Evolutionary conservation across 1,284 basidiomycete genomes (phyloP).

Genomic region (Ustilago curta): DNA sequence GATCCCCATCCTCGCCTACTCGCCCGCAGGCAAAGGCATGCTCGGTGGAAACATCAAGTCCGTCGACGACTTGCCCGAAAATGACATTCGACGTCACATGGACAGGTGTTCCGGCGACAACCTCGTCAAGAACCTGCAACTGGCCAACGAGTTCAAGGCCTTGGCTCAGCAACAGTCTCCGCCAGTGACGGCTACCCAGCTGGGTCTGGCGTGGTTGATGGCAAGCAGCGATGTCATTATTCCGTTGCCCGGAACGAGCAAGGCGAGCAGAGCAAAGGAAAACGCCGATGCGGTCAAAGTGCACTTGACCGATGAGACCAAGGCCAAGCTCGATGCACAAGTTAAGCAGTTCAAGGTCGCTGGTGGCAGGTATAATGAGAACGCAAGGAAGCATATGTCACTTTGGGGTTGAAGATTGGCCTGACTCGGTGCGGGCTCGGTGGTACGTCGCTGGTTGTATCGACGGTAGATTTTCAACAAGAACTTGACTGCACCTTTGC

Average conservation of each 20-base stretch:
- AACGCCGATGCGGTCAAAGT: conserved; percentile 59
- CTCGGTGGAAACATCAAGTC: conserved; percentile 75
- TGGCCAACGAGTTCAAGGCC: conserved; percentile 72
- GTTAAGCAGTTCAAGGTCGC: conserved; percentile 31
- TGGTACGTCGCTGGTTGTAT: background rate
- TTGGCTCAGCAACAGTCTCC: conserved; percentile 35
- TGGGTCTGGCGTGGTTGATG: conserved; percentile 75
- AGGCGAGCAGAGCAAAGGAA: conserved; percentile 66
- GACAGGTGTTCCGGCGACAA: conserved; percentile 72
- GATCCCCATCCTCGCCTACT: conserved; percentile 76
- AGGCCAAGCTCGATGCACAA: conserved; percentile 51
- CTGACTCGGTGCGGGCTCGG: background rate
- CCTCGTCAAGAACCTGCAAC: conserved; percentile 75
- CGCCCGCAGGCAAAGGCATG: conserved; percentile 72
- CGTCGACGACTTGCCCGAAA: conserved; percentile 73
- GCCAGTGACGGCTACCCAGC: conserved; percentile 73
- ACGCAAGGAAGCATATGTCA: conserved; percentile 13
- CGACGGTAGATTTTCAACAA: too few relatives aligned
- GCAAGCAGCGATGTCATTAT: conserved; percentile 72
- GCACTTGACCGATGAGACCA: conserved; percentile 51
- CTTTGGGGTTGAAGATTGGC: conserved; percentile 33
- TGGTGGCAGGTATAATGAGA: conserved; percentile 43
- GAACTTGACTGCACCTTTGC: too few relatives aligned
- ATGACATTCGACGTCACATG: conserved; percentile 72
- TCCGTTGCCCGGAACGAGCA: conserved; percentile 73